Percentiles rank a stretch among this genome's conserved stretches.
phyloP scores from a whole-genome alignment of 1,284 basidiomycete species.

The Puccinia novopanici region DNA sequence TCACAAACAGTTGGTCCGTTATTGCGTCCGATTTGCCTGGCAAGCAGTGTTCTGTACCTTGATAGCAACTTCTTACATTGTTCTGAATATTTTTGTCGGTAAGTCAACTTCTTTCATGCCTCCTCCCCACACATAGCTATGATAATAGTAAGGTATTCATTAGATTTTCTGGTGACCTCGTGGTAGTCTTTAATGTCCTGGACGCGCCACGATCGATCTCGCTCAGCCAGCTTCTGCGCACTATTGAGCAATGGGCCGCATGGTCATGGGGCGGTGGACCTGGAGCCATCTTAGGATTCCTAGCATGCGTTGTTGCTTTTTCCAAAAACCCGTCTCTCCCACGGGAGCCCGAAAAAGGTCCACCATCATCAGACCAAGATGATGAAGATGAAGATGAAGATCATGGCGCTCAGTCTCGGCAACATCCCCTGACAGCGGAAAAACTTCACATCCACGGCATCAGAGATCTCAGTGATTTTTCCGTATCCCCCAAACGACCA shows the following conservation, averaged over 20 bases:
- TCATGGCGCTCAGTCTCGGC: not conserved
- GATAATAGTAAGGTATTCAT: too few species aligned
- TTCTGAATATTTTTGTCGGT: conserved; percentile 49
- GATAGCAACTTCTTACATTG: conserved; percentile 48
- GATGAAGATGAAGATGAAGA: conserved; percentile 34
- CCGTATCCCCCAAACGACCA: conserved; percentile 3
- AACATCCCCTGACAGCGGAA: conserved; percentile 34
- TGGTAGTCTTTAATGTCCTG: conserved; percentile 35
- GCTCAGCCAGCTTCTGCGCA: conserved; percentile 42
- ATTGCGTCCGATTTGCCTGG: conserved; percentile 46
- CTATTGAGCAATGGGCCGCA: conserved; percentile 46
- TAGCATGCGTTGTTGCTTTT: conserved; percentile 47
- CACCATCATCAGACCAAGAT: conserved; percentile 28
- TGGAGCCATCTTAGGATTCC: conserved; percentile 39
- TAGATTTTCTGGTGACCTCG: not conserved
- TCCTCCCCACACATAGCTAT: not conserved
- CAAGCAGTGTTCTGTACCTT: conserved; percentile 44
- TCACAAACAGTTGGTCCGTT: conserved; percentile 38
- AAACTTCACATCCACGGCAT: conserved; percentile 34
- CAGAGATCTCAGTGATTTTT: conserved; percentile 5
- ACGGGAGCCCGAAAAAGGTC: conserved; percentile 31
- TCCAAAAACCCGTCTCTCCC: conserved; percentile 41
- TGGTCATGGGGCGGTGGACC: conserved; percentile 50
- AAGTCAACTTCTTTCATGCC: not conserved
- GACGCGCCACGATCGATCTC: conserved; percentile 45